phyloP scores from a whole-genome alignment of 139 green algal genomes.

The Closterium sp. region DNA sequence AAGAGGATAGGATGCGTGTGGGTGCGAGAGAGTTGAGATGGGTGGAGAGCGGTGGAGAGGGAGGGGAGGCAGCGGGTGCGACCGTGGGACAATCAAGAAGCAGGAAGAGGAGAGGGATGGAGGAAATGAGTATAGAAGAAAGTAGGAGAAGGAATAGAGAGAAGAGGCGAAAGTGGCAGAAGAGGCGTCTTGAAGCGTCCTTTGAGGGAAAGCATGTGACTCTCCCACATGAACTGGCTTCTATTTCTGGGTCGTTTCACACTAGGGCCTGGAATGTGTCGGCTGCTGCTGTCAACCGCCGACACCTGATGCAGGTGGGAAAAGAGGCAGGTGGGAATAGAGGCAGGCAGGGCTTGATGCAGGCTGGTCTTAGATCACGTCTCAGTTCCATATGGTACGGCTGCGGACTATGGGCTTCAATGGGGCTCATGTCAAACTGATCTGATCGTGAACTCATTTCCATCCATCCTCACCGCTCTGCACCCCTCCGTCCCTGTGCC shows the following conservation, averaged over 20 bases:
- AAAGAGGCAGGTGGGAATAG: background rate
- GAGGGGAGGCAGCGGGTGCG: background rate
- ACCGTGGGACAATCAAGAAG: background rate
- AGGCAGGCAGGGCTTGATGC: background rate
- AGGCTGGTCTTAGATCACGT: constrained; percentile 16
- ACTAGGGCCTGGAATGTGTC: background rate
- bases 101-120: background rate
- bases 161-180: no score
- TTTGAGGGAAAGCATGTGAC: background rate
- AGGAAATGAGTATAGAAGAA: background rate
- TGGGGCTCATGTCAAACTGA: constrained; percentile 65
- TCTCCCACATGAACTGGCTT: background rate
- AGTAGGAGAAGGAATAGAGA: background rate
- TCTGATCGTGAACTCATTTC: background rate
- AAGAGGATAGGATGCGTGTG: background rate
- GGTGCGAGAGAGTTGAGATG: background rate
- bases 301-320: background rate
- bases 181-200: background rate
- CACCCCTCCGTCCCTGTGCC: background rate
- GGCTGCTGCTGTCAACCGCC: background rate
- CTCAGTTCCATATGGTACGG: constrained; percentile 42
- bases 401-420: constrained; percentile 82
- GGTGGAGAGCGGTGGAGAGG: background rate
- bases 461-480: background rate
- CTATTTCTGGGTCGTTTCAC: background rate